Conservation (phyloP, 2,329 filamentous ascomycete genomes). For the Colletotrichum chrysophilum region DNA sequence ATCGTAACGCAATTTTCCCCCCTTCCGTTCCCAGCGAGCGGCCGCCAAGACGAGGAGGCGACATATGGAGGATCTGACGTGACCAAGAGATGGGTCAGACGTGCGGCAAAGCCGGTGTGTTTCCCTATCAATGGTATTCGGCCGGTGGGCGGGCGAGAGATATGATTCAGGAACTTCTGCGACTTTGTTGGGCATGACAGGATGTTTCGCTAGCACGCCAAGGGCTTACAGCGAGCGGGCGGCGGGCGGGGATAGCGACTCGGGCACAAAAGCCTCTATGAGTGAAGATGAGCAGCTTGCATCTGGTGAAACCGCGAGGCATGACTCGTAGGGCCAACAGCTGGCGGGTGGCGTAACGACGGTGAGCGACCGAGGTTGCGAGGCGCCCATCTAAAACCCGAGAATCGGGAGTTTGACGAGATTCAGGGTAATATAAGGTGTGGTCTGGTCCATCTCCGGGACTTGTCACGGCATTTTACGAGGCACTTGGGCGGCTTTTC, state of each 20-base stretch:
- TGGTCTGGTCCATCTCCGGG: slow-evolving; percentile 20
- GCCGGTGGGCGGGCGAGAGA: background rate
- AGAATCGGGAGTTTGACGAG: slow-evolving; percentile 10
- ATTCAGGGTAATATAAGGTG: slow-evolving; percentile 22
- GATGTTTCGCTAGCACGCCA: background rate
- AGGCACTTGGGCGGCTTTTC: slow-evolving; percentile 19
- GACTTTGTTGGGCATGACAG: slow-evolving; percentile 7
- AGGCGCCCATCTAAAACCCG: background rate
- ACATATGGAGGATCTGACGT: background rate
- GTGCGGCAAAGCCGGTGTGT: slow-evolving; percentile 8
- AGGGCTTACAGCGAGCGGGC: background rate
- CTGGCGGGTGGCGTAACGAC: background rate
- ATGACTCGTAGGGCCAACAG: slow-evolving; percentile 10
- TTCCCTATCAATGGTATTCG: slow-evolving; percentile 4
- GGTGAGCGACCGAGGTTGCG: slow-evolving; percentile 6
- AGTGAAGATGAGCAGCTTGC: slow-evolving; percentile 5
- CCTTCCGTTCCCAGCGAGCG: background rate
- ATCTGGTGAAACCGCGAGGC: background rate
- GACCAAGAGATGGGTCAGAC: slow-evolving; percentile 7
- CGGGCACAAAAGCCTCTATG: background rate
- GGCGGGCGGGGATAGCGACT: background rate
- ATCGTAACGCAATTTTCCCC: background rate
- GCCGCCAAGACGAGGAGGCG: background rate
- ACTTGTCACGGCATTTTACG: slow-evolving; percentile 20
- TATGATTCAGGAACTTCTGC: slow-evolving; percentile 18